A percentile compares a stretch with the other conserved stretches of the same genome.
Conservation (phyloP, 2,329 filamentous ascomycete species). For the Fusarium camptoceras region DNA sequence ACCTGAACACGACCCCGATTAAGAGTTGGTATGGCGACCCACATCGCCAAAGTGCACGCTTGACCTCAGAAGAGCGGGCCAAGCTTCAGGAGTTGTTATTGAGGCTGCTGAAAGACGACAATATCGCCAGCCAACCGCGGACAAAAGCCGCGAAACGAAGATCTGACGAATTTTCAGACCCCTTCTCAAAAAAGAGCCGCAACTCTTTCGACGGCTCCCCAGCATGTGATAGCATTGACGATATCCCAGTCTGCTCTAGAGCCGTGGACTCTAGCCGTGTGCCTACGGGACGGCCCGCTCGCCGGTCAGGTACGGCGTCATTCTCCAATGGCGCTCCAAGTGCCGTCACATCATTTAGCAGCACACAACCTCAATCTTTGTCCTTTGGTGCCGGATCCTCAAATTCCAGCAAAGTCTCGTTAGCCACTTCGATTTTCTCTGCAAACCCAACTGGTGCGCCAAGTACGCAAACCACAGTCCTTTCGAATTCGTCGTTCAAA, state of each 20-base stretch:
- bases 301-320: conserved; percentile 21
- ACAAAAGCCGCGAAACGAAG: conserved; percentile 34
- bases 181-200: conserved; percentile 34
- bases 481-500: conserved; percentile 25
- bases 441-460: conserved; percentile 36
- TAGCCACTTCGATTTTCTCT: conserved; percentile 52
- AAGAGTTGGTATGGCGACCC: conserved; percentile 33
- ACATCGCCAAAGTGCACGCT: conserved; percentile 36
- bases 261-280: conserved; percentile 6
- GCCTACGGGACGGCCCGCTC: conserved; percentile 29
- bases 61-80: conserved; percentile 38
- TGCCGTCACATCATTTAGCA: conserved; percentile 16
- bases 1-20: conserved; percentile 35
- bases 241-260: conserved; percentile 40
- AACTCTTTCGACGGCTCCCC: conserved; percentile 20
- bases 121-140: conserved; percentile 9
- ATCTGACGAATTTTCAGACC: conserved; percentile 38
- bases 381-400: conserved; percentile 43
- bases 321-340: conserved; percentile 21
- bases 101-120: conserved; percentile 29
- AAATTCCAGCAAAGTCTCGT: conserved; percentile 50
- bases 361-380: conserved; percentile 13
- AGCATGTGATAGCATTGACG: conserved; percentile 29
- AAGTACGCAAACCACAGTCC: conserved; percentile 52
- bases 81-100: conserved; percentile 45